Conservation (phyloP, 176 grass and related monocot genomes). For the Cenchrus fungigraminus region DNA sequence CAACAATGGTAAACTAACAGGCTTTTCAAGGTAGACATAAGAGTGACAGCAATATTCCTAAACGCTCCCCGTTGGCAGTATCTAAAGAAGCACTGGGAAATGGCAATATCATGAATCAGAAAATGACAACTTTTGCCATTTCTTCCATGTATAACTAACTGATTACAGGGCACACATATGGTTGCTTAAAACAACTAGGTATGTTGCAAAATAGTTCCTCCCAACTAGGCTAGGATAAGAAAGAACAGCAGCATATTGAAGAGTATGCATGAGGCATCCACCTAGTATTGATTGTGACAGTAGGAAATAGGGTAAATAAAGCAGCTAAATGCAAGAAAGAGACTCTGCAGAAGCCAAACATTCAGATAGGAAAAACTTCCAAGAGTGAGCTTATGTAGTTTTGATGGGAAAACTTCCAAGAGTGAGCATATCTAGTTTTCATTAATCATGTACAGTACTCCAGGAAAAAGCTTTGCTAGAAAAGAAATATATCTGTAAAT, state of each 20-base stretch:
- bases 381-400: not conserved
- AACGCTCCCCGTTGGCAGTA: not conserved
- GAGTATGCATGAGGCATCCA: constrained; percentile 22
- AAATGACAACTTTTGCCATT: constrained; percentile 33
- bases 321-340: not conserved
- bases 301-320: constrained; percentile 8
- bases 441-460: not conserved
- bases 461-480: not conserved
- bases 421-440: not conserved
- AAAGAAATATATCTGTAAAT: constrained; percentile 15
- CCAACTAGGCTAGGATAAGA: not conserved
- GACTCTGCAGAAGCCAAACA: not conserved
- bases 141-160: constrained; percentile 28
- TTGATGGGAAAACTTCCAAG: not conserved
- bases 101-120: constrained; percentile 3
- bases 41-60: not conserved
- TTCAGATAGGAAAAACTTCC: constrained; percentile 6
- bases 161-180: constrained; percentile 2
- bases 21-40: constrained; percentile 2
- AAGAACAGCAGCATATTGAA: not conserved
- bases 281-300: not conserved
- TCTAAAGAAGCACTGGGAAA: constrained; percentile 9
- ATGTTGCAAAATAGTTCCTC: constrained; percentile 18
- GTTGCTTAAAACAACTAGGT: not conserved
- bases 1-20: not conserved